phyloP scores from a whole-genome alignment of 2,329 filamentous ascomycete genomes.

The Plectosphaerella plurivora region DNA sequence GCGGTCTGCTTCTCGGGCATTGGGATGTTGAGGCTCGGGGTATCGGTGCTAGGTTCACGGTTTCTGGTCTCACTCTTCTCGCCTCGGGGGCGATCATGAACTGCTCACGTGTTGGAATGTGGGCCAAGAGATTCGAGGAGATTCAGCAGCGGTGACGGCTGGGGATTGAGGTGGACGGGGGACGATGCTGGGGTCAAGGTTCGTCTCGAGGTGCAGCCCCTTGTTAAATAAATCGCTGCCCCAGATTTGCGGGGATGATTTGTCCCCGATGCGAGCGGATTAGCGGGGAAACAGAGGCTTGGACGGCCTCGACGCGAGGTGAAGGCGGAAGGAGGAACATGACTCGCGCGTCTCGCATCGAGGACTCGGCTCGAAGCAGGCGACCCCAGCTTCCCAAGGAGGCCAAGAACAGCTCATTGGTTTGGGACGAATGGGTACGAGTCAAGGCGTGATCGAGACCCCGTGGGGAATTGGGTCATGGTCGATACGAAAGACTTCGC shows the following conservation, averaged over 20 bases:
- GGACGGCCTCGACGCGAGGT: no score
- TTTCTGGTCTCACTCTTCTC: not conserved
- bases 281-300: no score
- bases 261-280: not conserved
- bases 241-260: not conserved
- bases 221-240: conserved; percentile 2
- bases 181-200: not conserved
- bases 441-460: no score
- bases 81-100: not conserved
- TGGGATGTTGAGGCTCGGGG: not conserved
- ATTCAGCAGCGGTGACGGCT: not conserved
- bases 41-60: not conserved
- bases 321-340: no score
- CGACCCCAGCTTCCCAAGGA: no score
- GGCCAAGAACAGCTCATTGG: no score
- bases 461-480: no score
- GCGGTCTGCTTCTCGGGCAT: not conserved
- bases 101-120: not conserved
- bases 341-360: no score
- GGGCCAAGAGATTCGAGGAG: not conserved
- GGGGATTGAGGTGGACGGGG: not conserved
- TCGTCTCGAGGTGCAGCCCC: conserved; percentile 5
- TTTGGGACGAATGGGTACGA: no score
- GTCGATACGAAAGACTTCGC: no score
- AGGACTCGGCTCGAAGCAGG: no score